phyloP scores from a whole-genome alignment of 2,329 filamentous ascomycete species.

The Neurospora crassa region DNA sequence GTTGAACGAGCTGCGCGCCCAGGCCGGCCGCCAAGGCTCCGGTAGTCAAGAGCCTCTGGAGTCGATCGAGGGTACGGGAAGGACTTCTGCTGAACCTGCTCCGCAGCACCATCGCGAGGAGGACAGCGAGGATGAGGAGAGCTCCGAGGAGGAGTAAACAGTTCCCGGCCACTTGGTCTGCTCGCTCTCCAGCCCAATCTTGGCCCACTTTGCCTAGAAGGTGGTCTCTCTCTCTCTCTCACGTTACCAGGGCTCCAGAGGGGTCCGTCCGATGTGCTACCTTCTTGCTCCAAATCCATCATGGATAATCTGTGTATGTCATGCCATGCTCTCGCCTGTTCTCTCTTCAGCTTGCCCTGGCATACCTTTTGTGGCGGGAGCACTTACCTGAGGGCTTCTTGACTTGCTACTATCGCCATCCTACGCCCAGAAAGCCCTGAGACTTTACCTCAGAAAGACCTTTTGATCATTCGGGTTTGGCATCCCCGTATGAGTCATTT shows the following conservation, averaged over 20 bases:
- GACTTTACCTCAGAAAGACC: neutral
- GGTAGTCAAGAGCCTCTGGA: constrained; percentile 36
- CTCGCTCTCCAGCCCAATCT: neutral
- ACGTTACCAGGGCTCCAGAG: neutral
- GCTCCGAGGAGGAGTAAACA: constrained; percentile 38
- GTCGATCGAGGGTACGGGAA: constrained; percentile 25
- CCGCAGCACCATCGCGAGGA: constrained; percentile 10
- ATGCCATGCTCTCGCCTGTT: neutral
- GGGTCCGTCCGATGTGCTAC: neutral
- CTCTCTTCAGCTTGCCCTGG: neutral
- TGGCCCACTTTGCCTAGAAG: neutral
- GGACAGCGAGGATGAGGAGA: constrained; percentile 44
- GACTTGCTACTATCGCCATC: neutral
- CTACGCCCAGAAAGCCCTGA: neutral
- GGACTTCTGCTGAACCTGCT: constrained; percentile 5
- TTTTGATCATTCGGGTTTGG: neutral
- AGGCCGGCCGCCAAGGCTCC: constrained; percentile 35
- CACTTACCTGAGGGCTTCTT: neutral
- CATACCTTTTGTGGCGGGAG: neutral
- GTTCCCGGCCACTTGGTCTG: neutral
- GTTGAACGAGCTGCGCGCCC: constrained; percentile 50
- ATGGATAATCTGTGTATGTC: neutral
- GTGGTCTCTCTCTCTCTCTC: neutral
- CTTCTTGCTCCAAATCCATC: neutral
- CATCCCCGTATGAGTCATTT: neutral